Conservation (phyloP, 108 stramenopile genomes). For the Fragilaria radians region DNA sequence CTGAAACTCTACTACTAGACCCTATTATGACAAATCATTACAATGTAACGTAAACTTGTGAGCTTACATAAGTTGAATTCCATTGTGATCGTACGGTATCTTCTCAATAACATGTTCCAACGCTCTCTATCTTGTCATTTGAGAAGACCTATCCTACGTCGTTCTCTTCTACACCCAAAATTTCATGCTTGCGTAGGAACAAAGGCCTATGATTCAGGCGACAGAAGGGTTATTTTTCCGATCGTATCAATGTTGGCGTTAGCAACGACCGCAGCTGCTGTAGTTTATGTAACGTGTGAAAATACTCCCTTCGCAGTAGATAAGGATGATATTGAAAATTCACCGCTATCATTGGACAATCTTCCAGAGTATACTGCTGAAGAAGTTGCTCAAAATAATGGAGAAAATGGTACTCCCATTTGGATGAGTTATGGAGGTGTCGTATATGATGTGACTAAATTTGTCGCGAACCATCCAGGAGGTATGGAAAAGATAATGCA, state of each 20-base stretch:
- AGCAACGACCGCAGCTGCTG: neutral
- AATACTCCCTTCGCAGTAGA: conserved; percentile 19
- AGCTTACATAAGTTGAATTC: too few species aligned
- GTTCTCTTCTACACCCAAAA: too few species aligned
- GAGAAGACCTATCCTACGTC: too few species aligned
- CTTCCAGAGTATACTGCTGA: conserved; percentile 52
- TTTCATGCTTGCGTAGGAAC: too few species aligned
- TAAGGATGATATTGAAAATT: conserved; percentile 20
- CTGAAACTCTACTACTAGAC: too few species aligned
- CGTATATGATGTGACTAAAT: conserved; percentile 96
- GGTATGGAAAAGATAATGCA: conserved; percentile 85
- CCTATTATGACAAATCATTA: too few species aligned
- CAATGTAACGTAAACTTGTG: too few species aligned
- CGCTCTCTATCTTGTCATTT: too few species aligned
- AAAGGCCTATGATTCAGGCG: too few species aligned
- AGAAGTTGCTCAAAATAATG: conserved; percentile 54
- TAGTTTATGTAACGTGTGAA: conserved; percentile 4
- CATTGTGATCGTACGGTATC: too few species aligned
- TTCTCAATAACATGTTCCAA: too few species aligned
- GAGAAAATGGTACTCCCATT: conserved; percentile 48
- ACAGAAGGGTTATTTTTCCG: too few species aligned
- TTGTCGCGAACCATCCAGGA: conserved; percentile 82
- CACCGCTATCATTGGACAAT: conserved; percentile 8
- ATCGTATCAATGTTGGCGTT: neutral
- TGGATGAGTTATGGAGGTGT: conserved; percentile 80